Evolutionary conservation across 345 rosid genomes (phyloP).

Genomic region (Populus tremula): DNA sequence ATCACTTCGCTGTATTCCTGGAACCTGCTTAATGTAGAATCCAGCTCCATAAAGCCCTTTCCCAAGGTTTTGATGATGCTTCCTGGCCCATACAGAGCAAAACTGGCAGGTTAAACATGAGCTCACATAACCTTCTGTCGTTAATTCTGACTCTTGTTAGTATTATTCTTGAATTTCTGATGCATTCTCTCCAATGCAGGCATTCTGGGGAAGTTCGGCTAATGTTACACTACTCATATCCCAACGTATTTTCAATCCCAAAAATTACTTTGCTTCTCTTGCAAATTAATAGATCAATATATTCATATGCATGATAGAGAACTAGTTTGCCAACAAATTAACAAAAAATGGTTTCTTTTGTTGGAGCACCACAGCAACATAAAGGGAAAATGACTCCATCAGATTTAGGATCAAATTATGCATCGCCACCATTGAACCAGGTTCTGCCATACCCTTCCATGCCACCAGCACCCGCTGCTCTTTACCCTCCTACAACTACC

Average conservation of each 20-base stretch:
- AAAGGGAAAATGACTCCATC: conserved; percentile 12
- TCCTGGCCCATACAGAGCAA: conserved; percentile 39
- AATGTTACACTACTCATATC: conserved; percentile 36
- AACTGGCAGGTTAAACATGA: conserved; percentile 33
- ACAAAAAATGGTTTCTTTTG: not conserved
- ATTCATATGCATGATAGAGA: too few species aligned
- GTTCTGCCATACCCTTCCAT: conserved; percentile 10
- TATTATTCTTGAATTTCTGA: not conserved
- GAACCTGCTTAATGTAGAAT: conserved; percentile 24
- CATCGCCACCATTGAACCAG: conserved; percentile 10
- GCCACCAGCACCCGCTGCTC: conserved; percentile 11
- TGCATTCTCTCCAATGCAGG: conserved; percentile 20
- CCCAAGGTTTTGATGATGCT: conserved; percentile 48
- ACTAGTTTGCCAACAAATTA: not conserved
- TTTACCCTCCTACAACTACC: conserved; percentile 9
- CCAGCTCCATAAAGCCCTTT: conserved; percentile 46
- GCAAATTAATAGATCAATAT: not conserved
- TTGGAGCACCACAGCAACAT: not conserved
- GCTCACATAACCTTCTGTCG: not conserved
- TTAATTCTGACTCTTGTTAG: not conserved
- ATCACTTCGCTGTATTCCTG: not conserved
- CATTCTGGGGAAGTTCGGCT: conserved; percentile 47
- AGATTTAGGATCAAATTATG: conserved; percentile 10
- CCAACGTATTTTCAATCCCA: conserved; percentile 15
- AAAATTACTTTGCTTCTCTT: not conserved